Conservation (phyloP, 495 filamentous ascomycete species). For the Cairneyella variabilis region DNA sequence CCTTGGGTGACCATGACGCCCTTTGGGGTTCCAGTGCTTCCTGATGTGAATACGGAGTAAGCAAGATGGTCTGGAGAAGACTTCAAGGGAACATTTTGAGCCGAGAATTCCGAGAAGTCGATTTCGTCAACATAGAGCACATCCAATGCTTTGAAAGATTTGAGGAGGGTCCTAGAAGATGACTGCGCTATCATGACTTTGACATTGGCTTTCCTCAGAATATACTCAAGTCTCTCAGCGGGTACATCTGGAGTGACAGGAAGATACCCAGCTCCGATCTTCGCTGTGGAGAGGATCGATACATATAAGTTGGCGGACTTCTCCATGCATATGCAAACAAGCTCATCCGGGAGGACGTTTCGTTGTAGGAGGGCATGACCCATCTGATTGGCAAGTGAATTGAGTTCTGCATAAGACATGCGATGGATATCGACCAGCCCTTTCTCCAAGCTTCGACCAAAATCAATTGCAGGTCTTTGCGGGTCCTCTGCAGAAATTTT, state of each 20-base stretch:
- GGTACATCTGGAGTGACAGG: conserved; percentile 66
- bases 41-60: conserved; percentile 38
- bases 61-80: conserved; percentile 28
- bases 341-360: conserved; percentile 43
- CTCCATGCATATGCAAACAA: conserved; percentile 67
- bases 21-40: conserved; percentile 56
- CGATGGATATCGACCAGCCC: conserved; percentile 27
- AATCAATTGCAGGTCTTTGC: conserved; percentile 52
- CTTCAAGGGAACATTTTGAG: conserved; percentile 23
- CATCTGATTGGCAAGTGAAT: conserved; percentile 58
- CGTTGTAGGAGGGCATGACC: conserved; percentile 49
- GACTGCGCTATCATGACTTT: conserved; percentile 28
- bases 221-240: conserved; percentile 43
- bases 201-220: conserved; percentile 50
- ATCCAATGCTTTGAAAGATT: conserved; percentile 1
- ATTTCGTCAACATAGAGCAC: conserved; percentile 22
- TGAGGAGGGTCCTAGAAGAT: conserved; percentile 5
- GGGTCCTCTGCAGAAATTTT: conserved; percentile 42
- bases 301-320: conserved; percentile 66
- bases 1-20: conserved; percentile 65
- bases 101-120: conserved; percentile 9
- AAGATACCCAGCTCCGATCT: conserved; percentile 70
- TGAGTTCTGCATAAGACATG: conserved; percentile 60
- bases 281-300: conserved; percentile 66
- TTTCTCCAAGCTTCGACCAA: conserved; percentile 43